Conservation (phyloP, 1,139 yeast genomes). For the Saccharomycopsis crataegensis region DNA sequence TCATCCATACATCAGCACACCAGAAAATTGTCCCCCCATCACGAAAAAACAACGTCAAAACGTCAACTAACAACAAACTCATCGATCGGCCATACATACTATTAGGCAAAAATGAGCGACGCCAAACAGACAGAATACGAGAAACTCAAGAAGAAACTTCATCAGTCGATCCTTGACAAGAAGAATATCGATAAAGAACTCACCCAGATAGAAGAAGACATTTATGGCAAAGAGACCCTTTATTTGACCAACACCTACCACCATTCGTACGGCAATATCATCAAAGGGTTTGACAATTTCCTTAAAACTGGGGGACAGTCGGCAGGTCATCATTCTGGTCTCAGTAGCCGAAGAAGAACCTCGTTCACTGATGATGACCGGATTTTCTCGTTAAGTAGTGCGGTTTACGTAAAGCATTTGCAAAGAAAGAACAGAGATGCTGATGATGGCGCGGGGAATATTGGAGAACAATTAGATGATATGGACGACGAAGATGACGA, state of each 20-base stretch:
- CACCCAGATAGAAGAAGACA: slow-evolving; percentile 61
- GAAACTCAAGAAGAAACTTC: slow-evolving; percentile 58
- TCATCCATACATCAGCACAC: neutral
- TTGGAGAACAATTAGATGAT: neutral
- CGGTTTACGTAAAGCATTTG: slow-evolving; percentile 57
- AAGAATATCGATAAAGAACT: slow-evolving; percentile 58
- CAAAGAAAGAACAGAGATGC: slow-evolving; percentile 32
- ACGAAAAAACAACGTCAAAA: too few species aligned
- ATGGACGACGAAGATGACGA: neutral
- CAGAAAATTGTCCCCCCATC: too few species aligned
- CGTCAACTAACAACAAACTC: too few species aligned
- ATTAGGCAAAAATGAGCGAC: slow-evolving; percentile 15
- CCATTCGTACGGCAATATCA: slow-evolving; percentile 63
- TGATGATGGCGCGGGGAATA: slow-evolving; percentile 2
- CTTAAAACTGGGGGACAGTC: slow-evolving; percentile 36
- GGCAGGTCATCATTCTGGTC: neutral
- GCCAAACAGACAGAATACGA: slow-evolving; percentile 49
- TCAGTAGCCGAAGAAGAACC: slow-evolving; percentile 36
- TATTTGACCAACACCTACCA: slow-evolving; percentile 57
- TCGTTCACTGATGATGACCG: slow-evolving; percentile 74
- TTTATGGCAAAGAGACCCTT: slow-evolving; percentile 74
- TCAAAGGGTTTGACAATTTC: slow-evolving; percentile 83
- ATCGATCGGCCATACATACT: too few species aligned
- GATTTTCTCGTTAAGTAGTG: slow-evolving; percentile 74
- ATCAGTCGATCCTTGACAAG: slow-evolving; percentile 56